These are phyloP conservation scores for Graphilbum fragrans DNA, from an alignment of 2,329 filamentous ascomycete genomes.

Conservation along the genomic window DNA sequence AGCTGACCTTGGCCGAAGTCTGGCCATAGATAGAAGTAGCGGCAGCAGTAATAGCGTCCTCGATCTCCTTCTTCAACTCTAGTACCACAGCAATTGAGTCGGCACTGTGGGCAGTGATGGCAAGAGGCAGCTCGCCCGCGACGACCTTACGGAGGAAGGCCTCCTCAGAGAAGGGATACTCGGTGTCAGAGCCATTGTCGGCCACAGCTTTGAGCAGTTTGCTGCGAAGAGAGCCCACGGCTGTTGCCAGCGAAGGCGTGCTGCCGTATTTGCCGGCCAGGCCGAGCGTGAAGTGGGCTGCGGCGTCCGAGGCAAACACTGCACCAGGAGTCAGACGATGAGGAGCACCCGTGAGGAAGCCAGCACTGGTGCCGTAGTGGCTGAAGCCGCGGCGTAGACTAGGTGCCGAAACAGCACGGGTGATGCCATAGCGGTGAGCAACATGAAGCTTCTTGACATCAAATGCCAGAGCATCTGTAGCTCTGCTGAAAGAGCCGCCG, in stretches of 20 bases:
- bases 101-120: conserved; percentile 47
- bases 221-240: conserved; percentile 35
- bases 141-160: conserved; percentile 42
- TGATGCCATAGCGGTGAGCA: conserved; percentile 43
- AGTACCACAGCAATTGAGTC: conserved; percentile 49
- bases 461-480: conserved; percentile 41
- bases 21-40: conserved; percentile 5
- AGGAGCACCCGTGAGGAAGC: conserved; percentile 39
- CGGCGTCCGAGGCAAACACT: conserved; percentile 40
- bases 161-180: conserved; percentile 32
- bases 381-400: conserved; percentile 26
- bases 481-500: conserved; percentile 39
- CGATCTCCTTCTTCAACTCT: conserved; percentile 44
- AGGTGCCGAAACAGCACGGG: conserved; percentile 45
- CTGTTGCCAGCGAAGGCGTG: conserved; percentile 39
- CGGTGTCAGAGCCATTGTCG: conserved; percentile 12
- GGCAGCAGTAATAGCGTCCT: conserved; percentile 21
- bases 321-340: conserved; percentile 34
- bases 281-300: conserved; percentile 44
- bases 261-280: conserved; percentile 28
- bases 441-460: conserved; percentile 43
- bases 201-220: conserved; percentile 41
- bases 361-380: conserved; percentile 45
- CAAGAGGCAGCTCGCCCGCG: conserved; percentile 39
- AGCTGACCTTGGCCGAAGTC: conserved; percentile 21